phyloP scores from a whole-genome alignment of 1,284 basidiomycete genomes.

The Vanrija humicola region DNA sequence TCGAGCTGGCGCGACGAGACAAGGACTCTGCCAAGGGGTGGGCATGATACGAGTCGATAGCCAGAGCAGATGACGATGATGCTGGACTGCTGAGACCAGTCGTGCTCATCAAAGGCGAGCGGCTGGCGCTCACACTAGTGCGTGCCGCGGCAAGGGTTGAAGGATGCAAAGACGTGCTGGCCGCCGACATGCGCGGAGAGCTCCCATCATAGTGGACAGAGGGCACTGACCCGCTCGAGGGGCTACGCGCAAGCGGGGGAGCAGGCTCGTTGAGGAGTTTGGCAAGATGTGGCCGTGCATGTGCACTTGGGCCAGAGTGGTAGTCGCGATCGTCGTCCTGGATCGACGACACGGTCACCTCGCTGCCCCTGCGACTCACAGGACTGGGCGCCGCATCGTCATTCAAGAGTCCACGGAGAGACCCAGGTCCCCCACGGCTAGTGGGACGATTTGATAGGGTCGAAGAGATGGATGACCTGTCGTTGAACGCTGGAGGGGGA shows the following conservation, averaged over 20 bases:
- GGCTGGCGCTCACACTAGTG: not conserved
- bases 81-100: not conserved
- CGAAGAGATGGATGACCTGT: slow-evolving; percentile 5
- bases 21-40: slow-evolving; percentile 2
- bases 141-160: not conserved
- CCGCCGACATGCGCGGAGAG: slow-evolving; percentile 10
- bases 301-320: not conserved
- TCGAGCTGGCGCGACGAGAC: slow-evolving; percentile 4
- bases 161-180: slow-evolving; percentile 9
- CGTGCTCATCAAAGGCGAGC: slow-evolving; percentile 11
- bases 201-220: not conserved
- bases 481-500: slow-evolving; percentile 5
- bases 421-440: slow-evolving; percentile 5
- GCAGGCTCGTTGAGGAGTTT: slow-evolving; percentile 29
- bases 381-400: slow-evolving; percentile 4
- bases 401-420: slow-evolving; percentile 10
- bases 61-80: not conserved
- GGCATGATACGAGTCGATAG: not conserved
- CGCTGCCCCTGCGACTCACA: slow-evolving; percentile 7
- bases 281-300: slow-evolving; percentile 14
- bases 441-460: not conserved
- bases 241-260: slow-evolving; percentile 2
- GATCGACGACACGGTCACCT: slow-evolving; percentile 7
- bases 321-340: slow-evolving; percentile 10
- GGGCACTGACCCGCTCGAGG: not conserved